Base-by-base conservation (phyloP, 345 rosid genomes). In the Balakata baccata region DNA sequence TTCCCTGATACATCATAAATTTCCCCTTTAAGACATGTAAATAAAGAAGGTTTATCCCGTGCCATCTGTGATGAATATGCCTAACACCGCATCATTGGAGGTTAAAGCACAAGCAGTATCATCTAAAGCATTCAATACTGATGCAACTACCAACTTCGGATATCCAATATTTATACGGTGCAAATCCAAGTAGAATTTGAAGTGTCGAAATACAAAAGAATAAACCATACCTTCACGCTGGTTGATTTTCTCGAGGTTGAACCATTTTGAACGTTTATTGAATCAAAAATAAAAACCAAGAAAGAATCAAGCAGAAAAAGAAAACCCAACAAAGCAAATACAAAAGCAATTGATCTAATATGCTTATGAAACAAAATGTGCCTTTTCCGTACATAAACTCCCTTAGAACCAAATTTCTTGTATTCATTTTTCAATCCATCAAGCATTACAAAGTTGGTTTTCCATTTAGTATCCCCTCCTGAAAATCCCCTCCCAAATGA, bases 241-340 rank as follows among this genome's bases (percentile, higher is more conserved):
- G 69, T 77, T 7, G 74, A 69, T 68, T 78, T 76, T 66, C 47
- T 77, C 47, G 84, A 73, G 71, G 76, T 71, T 58, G 97, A 84
- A 56, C 79, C 76, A 74, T 75, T 74, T 18, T 74, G 86, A 41
- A 77, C 73, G 74, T 74, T 70, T 51, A 84, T 73, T 0, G 89
- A 88, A 80, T 80, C 80, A 84, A 83, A 88, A 69, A 92, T 29
- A 16, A 95, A 87, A 43, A 89, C 85, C 88, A 87, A 66, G 61
- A 88, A 71, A 47, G 93, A 82, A 83, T 92, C 98, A 62, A 90
- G 83, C 77, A 87, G 60, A 80, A 90, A 81, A 64, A 92, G 73
- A 64, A 86, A 85, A 69, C 80, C 75, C 66, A 85, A 68, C 74
- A 86, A 75, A 5, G 77, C 75, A 45, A 95, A 73, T 82, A 85